These are phyloP conservation scores for Nyssa sinensis DNA, from an alignment of 148 eudicot genomes.

Conservation along the genomic window DNA sequence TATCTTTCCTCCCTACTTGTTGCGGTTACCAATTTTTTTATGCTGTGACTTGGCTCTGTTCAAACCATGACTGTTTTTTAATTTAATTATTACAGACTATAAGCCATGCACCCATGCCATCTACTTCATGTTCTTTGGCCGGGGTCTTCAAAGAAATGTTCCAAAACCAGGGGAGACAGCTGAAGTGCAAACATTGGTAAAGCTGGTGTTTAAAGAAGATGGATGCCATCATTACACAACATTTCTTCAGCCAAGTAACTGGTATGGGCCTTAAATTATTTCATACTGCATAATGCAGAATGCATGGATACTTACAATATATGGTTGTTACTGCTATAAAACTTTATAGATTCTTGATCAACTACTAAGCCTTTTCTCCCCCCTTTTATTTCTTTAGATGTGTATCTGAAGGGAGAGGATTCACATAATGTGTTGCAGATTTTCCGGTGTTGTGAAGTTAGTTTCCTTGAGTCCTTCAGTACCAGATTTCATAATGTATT, in stretches of 20 bases:
- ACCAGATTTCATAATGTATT: background rate
- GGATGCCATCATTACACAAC: constrained; percentile 19
- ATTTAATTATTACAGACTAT: background rate
- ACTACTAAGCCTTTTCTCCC: background rate
- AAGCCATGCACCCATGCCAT: constrained; percentile 9
- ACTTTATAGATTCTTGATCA: background rate
- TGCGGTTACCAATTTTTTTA: background rate
- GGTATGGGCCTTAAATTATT: background rate
- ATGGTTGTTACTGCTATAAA: background rate
- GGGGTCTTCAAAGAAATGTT: constrained; percentile 7
- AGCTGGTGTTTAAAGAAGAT: constrained; percentile 17
- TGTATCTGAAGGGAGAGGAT: background rate
- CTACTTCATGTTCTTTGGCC: constrained; percentile 13
- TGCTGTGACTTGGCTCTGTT: background rate
- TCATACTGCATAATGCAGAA: constrained; percentile 5
- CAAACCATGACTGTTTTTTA: background rate
- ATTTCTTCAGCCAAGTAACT: constrained; percentile 20
- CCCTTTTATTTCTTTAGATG: background rate
- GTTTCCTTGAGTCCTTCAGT: constrained; percentile 2
- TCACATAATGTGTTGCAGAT: background rate
- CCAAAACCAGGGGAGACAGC: constrained; percentile 12
- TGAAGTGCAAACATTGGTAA: constrained; percentile 7
- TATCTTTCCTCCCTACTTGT: background rate
- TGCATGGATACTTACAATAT: background rate
- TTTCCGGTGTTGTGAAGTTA: background rate